These are phyloP conservation scores for Fusarium algeriense DNA, from an alignment of 2,329 filamentous ascomycete genomes.

Conservation along the genomic window DNA sequence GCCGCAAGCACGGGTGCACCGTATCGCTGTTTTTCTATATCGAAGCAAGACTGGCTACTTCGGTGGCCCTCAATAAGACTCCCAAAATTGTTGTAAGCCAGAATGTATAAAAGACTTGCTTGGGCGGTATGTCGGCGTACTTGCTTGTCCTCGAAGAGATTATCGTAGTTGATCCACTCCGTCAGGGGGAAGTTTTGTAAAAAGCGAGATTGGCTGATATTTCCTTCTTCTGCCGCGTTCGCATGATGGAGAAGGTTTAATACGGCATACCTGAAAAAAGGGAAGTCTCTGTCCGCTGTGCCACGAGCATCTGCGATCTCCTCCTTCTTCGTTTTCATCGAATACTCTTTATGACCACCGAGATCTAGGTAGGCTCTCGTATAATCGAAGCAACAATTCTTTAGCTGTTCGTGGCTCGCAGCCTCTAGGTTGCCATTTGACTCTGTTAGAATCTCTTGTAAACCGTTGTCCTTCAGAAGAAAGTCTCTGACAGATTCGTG, in stretches of 20 bases:
- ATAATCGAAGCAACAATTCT: conserved; percentile 12
- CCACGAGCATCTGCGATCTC: not conserved
- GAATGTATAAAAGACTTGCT: conserved; percentile 26
- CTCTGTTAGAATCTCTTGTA: conserved; percentile 23
- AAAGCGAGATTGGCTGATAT: not conserved
- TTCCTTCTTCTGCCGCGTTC: not conserved
- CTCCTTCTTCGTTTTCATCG: too few species aligned
- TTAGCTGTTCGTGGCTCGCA: conserved; percentile 15
- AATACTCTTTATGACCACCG: too few species aligned
- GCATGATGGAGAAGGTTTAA: conserved; percentile 29
- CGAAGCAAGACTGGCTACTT: not conserved
- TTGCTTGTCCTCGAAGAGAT: conserved; percentile 5
- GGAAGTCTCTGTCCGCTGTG: not conserved
- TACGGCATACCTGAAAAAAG: conserved; percentile 29
- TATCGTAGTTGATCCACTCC: conserved; percentile 1
- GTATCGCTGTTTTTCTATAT: not conserved
- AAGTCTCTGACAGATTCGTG: conserved; percentile 65
- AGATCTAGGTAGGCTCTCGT: too few species aligned
- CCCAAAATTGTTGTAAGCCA: not conserved
- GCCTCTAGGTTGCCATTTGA: not conserved
- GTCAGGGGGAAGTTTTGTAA: not conserved
- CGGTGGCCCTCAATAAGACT: fast-evolving
- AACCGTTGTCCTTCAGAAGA: conserved; percentile 53
- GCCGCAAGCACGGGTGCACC: not conserved
- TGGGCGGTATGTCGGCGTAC: not conserved